Conservation (phyloP, 75 land plant species). For the Pinus tabuliformis region DNA sequence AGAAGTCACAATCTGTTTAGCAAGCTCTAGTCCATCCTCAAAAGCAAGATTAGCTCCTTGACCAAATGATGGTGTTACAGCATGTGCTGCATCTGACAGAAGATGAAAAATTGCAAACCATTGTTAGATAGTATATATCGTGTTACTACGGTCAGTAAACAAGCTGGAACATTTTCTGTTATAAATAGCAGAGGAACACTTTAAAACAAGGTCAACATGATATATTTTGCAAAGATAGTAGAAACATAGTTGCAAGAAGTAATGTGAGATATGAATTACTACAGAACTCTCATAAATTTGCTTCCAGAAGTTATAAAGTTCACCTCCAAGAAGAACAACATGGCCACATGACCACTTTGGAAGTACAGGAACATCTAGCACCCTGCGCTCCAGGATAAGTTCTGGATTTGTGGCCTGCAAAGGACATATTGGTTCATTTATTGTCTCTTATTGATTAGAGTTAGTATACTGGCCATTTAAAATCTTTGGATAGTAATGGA, state of each 20-base stretch:
- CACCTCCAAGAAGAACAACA: conserved; percentile 45
- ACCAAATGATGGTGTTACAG: conserved; percentile 49
- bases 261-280: neutral
- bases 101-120: neutral
- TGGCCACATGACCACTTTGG: conserved; percentile 33
- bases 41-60: conserved; percentile 58
- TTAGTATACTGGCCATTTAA: neutral
- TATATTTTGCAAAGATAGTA: conserved; percentile 1
- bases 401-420: conserved; percentile 45
- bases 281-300: neutral
- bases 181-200: neutral
- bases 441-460: neutral
- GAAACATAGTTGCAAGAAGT: neutral
- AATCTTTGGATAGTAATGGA: neutral
- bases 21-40: conserved; percentile 55
- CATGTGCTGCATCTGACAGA: conserved; percentile 55
- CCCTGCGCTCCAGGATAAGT: conserved; percentile 48
- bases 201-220: neutral
- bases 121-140: neutral
- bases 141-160: too few relatives aligned
- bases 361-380: conserved; percentile 49
- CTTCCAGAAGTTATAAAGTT: neutral
- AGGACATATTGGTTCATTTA: neutral
- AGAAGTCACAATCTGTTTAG: conserved; percentile 27
- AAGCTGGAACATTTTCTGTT: too few relatives aligned